Conservation (phyloP, 306 rosid species). For the cucumber (Cucumis sativus) region DNA sequence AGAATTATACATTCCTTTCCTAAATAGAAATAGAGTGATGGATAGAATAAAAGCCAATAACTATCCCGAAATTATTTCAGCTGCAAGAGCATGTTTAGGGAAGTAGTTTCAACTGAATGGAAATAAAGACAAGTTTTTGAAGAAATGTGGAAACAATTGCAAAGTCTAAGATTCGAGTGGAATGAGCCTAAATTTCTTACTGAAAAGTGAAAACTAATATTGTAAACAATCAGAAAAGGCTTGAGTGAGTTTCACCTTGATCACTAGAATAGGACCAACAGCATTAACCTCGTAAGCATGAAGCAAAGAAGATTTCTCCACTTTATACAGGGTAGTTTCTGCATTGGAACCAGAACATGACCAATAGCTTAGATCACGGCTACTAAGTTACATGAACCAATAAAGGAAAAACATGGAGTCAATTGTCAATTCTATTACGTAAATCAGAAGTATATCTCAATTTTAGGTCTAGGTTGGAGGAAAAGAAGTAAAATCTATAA, state of each 20-base stretch:
- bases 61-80: background rate
- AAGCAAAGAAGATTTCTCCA: slow-evolving; percentile 71
- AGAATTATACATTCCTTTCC: background rate
- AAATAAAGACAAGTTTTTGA: background rate
- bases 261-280: slow-evolving; percentile 79
- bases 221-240: background rate
- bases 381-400: background rate
- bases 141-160: background rate
- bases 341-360: slow-evolving; percentile 23
- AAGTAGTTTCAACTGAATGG: background rate
- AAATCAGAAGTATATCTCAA: background rate
- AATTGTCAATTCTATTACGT: background rate
- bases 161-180: background rate
- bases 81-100: background rate
- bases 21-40: background rate
- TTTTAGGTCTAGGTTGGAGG: background rate
- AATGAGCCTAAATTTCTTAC: background rate
- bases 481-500: background rate
- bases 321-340: slow-evolving; percentile 80
- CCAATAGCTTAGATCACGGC: background rate
- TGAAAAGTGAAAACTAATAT: background rate
- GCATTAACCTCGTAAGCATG: slow-evolving; percentile 82
- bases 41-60: background rate
- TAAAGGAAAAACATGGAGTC: background rate
- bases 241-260: slow-evolving; percentile 47